phyloP scores from a whole-genome alignment of 257 asterid genomes.

The Craterostigma plantagineum region DNA sequence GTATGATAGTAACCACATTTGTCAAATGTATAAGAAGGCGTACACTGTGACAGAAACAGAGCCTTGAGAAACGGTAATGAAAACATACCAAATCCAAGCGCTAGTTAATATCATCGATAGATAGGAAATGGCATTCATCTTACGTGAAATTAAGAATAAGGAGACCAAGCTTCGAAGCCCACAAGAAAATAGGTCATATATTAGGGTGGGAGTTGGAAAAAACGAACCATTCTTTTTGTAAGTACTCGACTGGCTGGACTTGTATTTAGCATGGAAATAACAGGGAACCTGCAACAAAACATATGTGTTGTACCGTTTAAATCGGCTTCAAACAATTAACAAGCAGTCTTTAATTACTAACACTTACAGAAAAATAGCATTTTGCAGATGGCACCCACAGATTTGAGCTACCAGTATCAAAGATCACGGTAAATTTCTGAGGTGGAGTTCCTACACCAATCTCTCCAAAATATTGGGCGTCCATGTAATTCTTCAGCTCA shows the following conservation, averaged over 20 bases:
- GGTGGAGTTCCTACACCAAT: slow-evolving; percentile 79
- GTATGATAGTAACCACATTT: too few relatives aligned
- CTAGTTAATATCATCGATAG: too few relatives aligned
- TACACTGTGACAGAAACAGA: too few relatives aligned
- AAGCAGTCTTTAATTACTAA: background rate
- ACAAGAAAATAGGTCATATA: too few relatives aligned
- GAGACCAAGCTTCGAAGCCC: too few relatives aligned
- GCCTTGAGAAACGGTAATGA: too few relatives aligned
- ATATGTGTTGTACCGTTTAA: background rate
- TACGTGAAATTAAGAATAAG: too few relatives aligned
- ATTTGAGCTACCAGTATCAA: slow-evolving; percentile 94
- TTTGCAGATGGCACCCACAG: slow-evolving; percentile 92
- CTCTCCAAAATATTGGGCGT: slow-evolving; percentile 95
- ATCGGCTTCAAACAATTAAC: background rate
- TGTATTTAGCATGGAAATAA: slow-evolving; percentile 70
- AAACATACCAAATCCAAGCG: too few relatives aligned
- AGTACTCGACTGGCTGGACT: slow-evolving; percentile 53
- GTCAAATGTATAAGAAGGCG: too few relatives aligned
- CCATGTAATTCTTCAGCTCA: slow-evolving; percentile 76
- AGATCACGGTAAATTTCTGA: slow-evolving; percentile 82
- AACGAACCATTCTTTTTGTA: slow-evolving; percentile 68
- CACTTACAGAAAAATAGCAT: slow-evolving; percentile 81
- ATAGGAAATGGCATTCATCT: too few relatives aligned
- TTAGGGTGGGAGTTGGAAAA: background rate
- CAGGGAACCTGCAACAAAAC: slow-evolving; percentile 53